A percentile compares a stretch with the other conserved stretches of the same genome.
Evolutionary conservation across 805 yeast genomes (phyloP).

Genomic region (Wickerhamomyces xylosicus): DNA sequence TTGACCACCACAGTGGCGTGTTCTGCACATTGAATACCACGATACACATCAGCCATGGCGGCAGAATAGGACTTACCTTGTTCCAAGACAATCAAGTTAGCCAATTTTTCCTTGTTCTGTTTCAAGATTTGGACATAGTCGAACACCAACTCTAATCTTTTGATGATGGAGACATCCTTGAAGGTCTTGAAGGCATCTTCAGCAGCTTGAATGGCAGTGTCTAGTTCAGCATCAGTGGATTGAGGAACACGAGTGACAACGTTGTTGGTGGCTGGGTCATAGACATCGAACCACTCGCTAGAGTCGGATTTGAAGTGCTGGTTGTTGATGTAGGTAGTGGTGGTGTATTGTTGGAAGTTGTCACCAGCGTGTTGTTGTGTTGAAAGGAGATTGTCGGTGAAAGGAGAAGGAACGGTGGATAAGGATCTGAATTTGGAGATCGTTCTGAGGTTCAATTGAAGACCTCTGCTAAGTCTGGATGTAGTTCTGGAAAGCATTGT

Average conservation of each 20-base stretch:
- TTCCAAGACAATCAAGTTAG: constrained; percentile 53
- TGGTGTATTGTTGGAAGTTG: constrained; percentile 34
- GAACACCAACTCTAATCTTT: constrained; percentile 58
- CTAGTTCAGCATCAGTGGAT: constrained; percentile 54
- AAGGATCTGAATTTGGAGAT: background rate
- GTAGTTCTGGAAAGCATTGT: background rate
- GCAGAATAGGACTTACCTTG: constrained; percentile 73
- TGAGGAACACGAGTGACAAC: constrained; percentile 66
- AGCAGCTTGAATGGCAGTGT: constrained; percentile 56
- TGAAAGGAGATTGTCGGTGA: background rate
- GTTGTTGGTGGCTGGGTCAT: constrained; percentile 66
- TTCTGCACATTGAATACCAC: constrained; percentile 78
- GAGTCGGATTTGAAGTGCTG: constrained; percentile 38
- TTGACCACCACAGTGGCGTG: constrained; percentile 58
- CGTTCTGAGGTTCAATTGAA: background rate
- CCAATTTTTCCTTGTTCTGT: constrained; percentile 56
- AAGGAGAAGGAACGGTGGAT: background rate
- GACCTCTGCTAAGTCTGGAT: background rate
- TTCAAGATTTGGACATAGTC: constrained; percentile 55
- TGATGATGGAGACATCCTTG: constrained; percentile 36
- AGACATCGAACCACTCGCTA: constrained; percentile 53
- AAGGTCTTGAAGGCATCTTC: constrained; percentile 49
- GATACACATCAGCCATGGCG: constrained; percentile 64
- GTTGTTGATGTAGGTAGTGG: constrained; percentile 40
- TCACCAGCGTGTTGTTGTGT: constrained; percentile 23